Base-by-base conservation (phyloP, 108 stramenopile species). In the Phaeodactylum tricornutum region DNA sequence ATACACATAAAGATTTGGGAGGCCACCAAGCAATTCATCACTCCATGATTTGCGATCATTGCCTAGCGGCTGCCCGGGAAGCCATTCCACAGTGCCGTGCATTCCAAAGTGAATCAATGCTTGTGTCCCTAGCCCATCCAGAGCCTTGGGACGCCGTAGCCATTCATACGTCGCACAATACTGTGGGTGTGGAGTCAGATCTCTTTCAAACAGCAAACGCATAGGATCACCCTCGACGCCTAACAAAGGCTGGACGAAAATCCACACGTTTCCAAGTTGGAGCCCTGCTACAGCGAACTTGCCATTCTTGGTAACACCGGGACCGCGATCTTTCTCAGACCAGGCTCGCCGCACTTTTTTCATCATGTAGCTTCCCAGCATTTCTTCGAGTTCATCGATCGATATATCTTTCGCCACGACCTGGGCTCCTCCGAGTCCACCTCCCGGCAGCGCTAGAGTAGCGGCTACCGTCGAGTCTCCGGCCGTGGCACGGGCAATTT, bases 151-250 rank as follows among this genome's bases (percentile, higher is more conserved):
- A 43, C 38, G 61, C 29, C 62, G 56, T 62, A 91, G 57, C 62
- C 69, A 87, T 36, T 84, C 69, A 49, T 91, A 91, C 17, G 66
- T 65, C 0, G 89, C 89, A 27, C 66, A 71, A 59, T 91, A 91
- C 53, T 91, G 89, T 6, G 89, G 89, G 53, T 91, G 89, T 2
- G 89, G 89, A 0, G 89, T 91, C 34, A 91, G 49, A 46, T 91
- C 82, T 21, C 89, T 55, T 62, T 87, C 72, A 53, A 91, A 91
- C 12, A 91, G 51, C 0, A 91, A 54, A 16, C 89, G 49, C 89
- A 91, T 91, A 0, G 89, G 89, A 72, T 91, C 89, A 6, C 89
- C 89, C 59, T 91, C 89, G 1, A 91, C 61, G 4, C 89, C 89
- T 2, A 91, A 56, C 40, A 87, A 60, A 26, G 89, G 89, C 47